These are phyloP conservation scores for Globisporangium radiosum DNA, from an alignment of 352 stramenopile genomes.

Conservation along the genomic window DNA sequence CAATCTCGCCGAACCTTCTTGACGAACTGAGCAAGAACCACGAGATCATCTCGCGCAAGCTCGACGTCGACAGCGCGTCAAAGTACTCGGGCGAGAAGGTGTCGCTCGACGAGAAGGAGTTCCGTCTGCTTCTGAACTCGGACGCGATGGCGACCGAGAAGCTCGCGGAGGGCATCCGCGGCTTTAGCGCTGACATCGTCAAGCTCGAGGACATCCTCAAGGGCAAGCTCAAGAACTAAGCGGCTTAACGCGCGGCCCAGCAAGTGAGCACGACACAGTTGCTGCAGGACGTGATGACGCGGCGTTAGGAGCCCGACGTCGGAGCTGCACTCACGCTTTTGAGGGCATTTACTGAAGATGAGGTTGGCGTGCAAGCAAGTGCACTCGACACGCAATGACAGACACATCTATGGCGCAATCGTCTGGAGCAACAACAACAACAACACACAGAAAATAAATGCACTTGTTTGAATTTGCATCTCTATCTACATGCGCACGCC, in stretches of 20 bases:
- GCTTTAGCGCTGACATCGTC: conserved; percentile 95
- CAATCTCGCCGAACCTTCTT: conserved; percentile 94
- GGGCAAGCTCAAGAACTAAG: conserved; percentile 87
- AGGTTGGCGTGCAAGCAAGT: too few relatives aligned
- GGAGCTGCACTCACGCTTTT: too few relatives aligned
- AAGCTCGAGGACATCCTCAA: conserved; percentile 98
- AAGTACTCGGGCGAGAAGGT: conserved; percentile 75
- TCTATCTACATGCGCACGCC: too few relatives aligned
- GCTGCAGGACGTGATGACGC: too few relatives aligned
- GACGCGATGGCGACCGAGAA: conserved; percentile 97
- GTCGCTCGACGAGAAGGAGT: conserved; percentile 91
- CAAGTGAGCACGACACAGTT: too few relatives aligned
- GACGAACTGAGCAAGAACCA: conserved; percentile 86
- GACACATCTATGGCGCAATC: too few relatives aligned
- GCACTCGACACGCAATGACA: too few relatives aligned
- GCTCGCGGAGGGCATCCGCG: conserved; percentile 95
- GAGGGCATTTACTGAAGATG: too few relatives aligned
- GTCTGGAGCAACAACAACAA: too few relatives aligned
- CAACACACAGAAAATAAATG: too few relatives aligned
- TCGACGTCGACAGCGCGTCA: conserved; percentile 73
- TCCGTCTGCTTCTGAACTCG: conserved; percentile 98
- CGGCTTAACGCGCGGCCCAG: not conserved
- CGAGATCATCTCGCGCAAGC: conserved; percentile 68
- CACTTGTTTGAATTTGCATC: too few relatives aligned
- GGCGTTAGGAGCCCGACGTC: too few relatives aligned